phyloP scores from a whole-genome alignment of 2,329 filamentous ascomycete species.

The Elsinoe ampelina region DNA sequence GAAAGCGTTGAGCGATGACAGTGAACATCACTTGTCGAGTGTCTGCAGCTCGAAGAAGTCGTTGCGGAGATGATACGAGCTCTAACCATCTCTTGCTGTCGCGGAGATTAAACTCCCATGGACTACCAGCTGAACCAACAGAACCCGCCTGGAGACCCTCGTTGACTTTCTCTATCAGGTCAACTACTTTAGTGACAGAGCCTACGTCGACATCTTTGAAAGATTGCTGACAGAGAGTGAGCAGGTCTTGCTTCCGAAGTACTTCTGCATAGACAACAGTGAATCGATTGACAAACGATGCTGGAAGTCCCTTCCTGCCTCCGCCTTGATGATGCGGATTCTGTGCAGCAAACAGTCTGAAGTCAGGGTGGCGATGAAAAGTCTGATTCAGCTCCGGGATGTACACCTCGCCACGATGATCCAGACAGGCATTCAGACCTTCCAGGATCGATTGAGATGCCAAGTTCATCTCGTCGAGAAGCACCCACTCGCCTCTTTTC shows the following conservation, averaged over 20 bases:
- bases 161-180: constrained; percentile 67
- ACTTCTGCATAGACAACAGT: constrained; percentile 95
- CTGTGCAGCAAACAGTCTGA: constrained; percentile 92
- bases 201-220: constrained; percentile 53
- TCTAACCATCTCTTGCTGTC: constrained; percentile 84
- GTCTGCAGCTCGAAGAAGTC: constrained; percentile 51
- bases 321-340: constrained; percentile 97
- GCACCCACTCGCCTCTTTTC: constrained; percentile 93
- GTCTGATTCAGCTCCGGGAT: constrained; percentile 91
- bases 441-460: constrained; percentile 95
- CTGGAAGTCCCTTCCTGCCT: constrained; percentile 85
- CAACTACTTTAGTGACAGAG: constrained; percentile 58
- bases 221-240: constrained; percentile 68
- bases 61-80: constrained; percentile 52
- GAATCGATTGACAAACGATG: constrained; percentile 96
- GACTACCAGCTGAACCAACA: constrained; percentile 54
- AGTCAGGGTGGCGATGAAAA: constrained; percentile 79
- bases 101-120: constrained; percentile 93
- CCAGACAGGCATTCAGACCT: constrained; percentile 89
- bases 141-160: constrained; percentile 51
- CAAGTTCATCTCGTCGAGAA: constrained; percentile 97
- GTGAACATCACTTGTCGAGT: constrained; percentile 69
- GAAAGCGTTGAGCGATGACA: constrained; percentile 80
- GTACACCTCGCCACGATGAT: constrained; percentile 92
- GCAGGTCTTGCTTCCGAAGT: constrained; percentile 71